Conservation (phyloP, 2,329 filamentous ascomycete genomes). For the Fusarium nygamai region DNA sequence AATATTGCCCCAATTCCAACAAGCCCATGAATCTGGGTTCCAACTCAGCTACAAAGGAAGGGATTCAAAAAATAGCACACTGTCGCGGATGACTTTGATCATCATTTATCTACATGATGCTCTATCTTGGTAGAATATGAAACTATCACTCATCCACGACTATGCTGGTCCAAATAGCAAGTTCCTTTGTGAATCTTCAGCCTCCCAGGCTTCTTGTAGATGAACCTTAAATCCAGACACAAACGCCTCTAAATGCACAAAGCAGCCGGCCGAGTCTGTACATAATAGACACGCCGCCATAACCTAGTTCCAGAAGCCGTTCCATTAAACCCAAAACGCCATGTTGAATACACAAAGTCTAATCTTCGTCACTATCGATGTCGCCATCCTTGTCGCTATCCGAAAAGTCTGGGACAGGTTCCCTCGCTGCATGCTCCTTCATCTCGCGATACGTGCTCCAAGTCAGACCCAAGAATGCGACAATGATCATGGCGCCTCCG, state of each 20-base stretch:
- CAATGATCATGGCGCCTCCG: conserved; percentile 88
- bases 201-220: background rate
- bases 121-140: conserved; percentile 17
- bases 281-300: background rate
- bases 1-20: background rate
- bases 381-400: conserved; percentile 61
- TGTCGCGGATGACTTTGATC: background rate
- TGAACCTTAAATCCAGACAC: conserved; percentile 18
- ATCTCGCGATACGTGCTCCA: conserved; percentile 96
- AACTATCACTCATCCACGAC: background rate
- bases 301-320: background rate
- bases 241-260: conserved; percentile 31
- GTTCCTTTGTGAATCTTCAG: background rate
- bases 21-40: background rate
- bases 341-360: conserved; percentile 1
- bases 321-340: background rate
- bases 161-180: background rate
- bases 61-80: background rate
- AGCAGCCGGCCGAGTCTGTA: conserved; percentile 9
- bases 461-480: conserved; percentile 85
- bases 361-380: conserved; percentile 47
- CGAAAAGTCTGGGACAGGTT: conserved; percentile 55
- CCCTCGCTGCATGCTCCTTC: conserved; percentile 80
- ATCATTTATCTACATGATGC: conserved; percentile 16
- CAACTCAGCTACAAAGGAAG: background rate